Evolutionary conservation across 148 eudicot genomes (phyloP).

Genomic region (Drosera capensis): DNA sequence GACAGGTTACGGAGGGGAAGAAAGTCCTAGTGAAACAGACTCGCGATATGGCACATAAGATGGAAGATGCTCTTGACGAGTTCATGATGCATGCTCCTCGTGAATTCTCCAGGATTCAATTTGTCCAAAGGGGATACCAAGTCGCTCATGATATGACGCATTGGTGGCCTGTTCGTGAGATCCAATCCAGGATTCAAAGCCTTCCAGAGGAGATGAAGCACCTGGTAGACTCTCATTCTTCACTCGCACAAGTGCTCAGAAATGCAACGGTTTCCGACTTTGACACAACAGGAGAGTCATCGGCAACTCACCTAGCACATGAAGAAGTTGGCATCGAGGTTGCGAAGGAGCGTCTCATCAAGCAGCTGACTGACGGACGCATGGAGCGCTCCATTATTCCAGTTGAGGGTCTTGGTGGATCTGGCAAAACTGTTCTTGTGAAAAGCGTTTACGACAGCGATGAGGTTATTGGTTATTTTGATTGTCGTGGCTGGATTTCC

Average conservation of each 20-base stretch:
- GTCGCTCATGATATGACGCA: neutral
- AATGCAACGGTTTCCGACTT: neutral
- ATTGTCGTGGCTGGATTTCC: constrained; percentile 17
- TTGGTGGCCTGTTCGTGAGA: neutral
- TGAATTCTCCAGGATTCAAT: neutral
- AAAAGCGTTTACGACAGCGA: constrained; percentile 4
- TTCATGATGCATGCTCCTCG: constrained; percentile 4
- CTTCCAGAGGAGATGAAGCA: neutral
- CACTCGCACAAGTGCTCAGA: neutral
- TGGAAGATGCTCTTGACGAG: constrained; percentile 15
- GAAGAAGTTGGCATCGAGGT: constrained; percentile 6
- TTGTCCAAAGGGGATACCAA: neutral
- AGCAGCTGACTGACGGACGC: neutral
- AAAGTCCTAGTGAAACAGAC: neutral
- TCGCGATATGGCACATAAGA: constrained; percentile 11
- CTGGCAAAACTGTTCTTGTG: constrained; percentile 14
- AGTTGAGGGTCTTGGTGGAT: constrained; percentile 17
- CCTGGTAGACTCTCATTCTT: neutral
- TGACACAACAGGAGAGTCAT: neutral
- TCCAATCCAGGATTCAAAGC: neutral
- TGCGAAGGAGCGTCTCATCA: neutral
- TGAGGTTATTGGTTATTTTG: constrained; percentile 3
- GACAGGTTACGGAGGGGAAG: neutral
- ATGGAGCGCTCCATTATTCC: constrained; percentile 3
- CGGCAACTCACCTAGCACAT: neutral